Conservation (phyloP, 352 stramenopile species). For the Thalassiosira exigua region DNA sequence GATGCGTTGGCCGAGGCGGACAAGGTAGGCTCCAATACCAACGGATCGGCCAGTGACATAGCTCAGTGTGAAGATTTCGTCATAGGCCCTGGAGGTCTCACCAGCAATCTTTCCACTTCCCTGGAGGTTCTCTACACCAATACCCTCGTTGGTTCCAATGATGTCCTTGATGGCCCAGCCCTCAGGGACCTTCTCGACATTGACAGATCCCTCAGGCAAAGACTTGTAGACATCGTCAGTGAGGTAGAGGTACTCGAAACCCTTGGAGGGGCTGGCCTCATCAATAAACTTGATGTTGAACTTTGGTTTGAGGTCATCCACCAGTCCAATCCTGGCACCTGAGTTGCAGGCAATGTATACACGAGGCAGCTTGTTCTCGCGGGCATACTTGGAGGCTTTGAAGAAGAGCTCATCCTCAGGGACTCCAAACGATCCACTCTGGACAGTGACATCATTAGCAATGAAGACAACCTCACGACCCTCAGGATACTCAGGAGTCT, state of each 20-base stretch:
- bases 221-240: slow-evolving; percentile 94
- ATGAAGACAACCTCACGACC: slow-evolving; percentile 98
- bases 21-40: slow-evolving; percentile 99
- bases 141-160: slow-evolving; percentile 93
- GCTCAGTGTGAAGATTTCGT: slow-evolving; percentile 99
- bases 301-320: slow-evolving; percentile 98
- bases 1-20: slow-evolving; percentile 98
- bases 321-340: slow-evolving; percentile 98
- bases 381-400: slow-evolving; percentile 94
- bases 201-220: slow-evolving; percentile 91
- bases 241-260: slow-evolving; percentile 99
- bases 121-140: slow-evolving; percentile 99
- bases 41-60: slow-evolving; percentile 99
- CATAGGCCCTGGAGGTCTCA: slow-evolving; percentile 97
- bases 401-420: slow-evolving; percentile 97
- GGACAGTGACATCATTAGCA: slow-evolving; percentile 99
- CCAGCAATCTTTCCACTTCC: slow-evolving; percentile 99
- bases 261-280: slow-evolving; percentile 92
- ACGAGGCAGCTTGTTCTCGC: slow-evolving; percentile 93
- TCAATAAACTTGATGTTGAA: slow-evolving; percentile 94
- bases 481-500: slow-evolving; percentile 97
- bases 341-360: slow-evolving; percentile 99
- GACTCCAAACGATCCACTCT: slow-evolving; percentile 99
- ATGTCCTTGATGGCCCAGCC: slow-evolving; percentile 91
- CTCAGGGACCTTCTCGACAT: slow-evolving; percentile 88